Percentiles rank a stretch among this genome's conserved stretches.
phyloP scores from a whole-genome alignment of 1,284 basidiomycete species.

The Coniferiporia sulphurascens region DNA sequence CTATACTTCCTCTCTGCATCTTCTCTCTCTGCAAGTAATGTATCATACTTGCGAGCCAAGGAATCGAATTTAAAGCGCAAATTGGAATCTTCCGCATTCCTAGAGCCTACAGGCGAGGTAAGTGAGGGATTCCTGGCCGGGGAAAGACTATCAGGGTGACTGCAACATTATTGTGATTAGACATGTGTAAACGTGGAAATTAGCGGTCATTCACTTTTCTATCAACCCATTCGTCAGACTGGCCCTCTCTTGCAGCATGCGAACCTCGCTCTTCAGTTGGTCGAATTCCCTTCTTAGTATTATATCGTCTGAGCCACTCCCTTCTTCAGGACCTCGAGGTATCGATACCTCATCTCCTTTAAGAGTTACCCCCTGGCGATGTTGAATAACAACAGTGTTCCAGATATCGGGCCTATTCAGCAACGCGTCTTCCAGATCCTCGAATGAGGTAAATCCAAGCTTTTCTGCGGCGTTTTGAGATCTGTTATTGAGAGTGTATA shows the following conservation, averaged over 20 bases:
- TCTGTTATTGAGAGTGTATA: slow-evolving; percentile 20
- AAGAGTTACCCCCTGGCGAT: neutral
- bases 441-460: slow-evolving; percentile 20
- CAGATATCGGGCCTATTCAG: slow-evolving; percentile 2
- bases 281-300: slow-evolving; percentile 6
- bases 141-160: neutral
- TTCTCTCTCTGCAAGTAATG: slow-evolving; percentile 33
- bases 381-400: slow-evolving; percentile 3
- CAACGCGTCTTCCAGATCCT: slow-evolving; percentile 16
- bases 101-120: neutral
- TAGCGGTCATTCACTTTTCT: neutral
- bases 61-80: neutral
- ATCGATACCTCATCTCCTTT: too few species aligned
- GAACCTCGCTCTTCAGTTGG: slow-evolving; percentile 4
- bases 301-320: neutral
- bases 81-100: neutral
- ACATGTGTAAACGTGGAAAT: neutral
- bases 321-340: neutral
- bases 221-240: neutral
- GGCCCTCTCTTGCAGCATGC: neutral
- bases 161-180: neutral
- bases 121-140: neutral
- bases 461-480: slow-evolving; percentile 16
- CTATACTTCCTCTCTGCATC: slow-evolving; percentile 43
- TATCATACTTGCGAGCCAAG: slow-evolving; percentile 31